A percentile compares a stretch with the other conserved stretches of the same genome.
Conservation (phyloP, 1,284 basidiomycete species). For the Cronartium quercuum region DNA sequence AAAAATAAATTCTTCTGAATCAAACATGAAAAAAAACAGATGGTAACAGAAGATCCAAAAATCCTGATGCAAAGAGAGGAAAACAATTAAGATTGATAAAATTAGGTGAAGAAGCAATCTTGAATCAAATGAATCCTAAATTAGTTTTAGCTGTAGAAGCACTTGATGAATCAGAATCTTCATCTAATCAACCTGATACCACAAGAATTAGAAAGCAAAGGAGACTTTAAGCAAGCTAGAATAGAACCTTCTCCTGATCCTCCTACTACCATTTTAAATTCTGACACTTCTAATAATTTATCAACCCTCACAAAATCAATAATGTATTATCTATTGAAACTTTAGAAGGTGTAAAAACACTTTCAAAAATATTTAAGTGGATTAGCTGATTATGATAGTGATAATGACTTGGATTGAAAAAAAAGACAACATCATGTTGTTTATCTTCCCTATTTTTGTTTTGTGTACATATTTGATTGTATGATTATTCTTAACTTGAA, state of each 20-base stretch:
- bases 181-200: constrained; percentile 40
- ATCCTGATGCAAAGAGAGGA: constrained; percentile 73
- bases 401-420: too few relatives aligned
- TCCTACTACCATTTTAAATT: constrained; percentile 51
- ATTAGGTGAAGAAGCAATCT: constrained; percentile 73
- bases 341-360: constrained; percentile 5
- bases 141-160: constrained; percentile 65
- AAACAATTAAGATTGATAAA: constrained; percentile 75
- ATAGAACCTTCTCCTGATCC: not conserved
- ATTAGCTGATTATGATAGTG: constrained; percentile 65
- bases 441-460: too few relatives aligned
- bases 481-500: too few relatives aligned
- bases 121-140: constrained; percentile 65
- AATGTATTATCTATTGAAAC: constrained; percentile 21
- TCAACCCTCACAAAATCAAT: constrained; percentile 43
- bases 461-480: too few relatives aligned
- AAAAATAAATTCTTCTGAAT: not conserved
- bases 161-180: constrained; percentile 43
- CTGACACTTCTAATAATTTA: constrained; percentile 50
- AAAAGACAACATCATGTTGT: too few relatives aligned
- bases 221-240: constrained; percentile 35
- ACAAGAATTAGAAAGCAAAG: constrained; percentile 30
- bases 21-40: constrained; percentile 24
- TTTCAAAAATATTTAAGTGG: constrained; percentile 47
- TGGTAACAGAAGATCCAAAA: constrained; percentile 97